These are phyloP conservation scores for Verticillium tricorpus DNA, from an alignment of 2,329 filamentous ascomycete species.

Conservation along the genomic window DNA sequence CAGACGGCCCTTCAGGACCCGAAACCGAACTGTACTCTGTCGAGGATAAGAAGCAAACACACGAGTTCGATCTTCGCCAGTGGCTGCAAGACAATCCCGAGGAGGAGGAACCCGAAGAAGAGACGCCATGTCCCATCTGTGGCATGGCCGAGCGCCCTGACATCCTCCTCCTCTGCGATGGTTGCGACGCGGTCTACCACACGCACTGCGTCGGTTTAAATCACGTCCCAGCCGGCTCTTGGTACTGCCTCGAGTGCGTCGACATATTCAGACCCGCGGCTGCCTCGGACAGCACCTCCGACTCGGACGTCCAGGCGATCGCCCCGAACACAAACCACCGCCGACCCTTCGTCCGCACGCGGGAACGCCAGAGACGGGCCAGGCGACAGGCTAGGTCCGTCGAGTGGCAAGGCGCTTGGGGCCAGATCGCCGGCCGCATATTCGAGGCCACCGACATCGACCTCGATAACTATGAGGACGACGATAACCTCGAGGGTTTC, in stretches of 20 bases:
- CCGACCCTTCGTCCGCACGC: constrained; percentile 48
- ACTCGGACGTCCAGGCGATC: constrained; percentile 5
- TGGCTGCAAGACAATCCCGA: constrained; percentile 70
- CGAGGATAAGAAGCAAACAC: constrained; percentile 81
- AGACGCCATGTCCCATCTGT: constrained; percentile 76
- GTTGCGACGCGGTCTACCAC: constrained; percentile 85
- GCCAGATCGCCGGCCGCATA: constrained; percentile 55
- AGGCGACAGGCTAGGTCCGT: constrained; percentile 63
- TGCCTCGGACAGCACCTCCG: constrained; percentile 4
- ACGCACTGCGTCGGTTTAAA: constrained; percentile 87
- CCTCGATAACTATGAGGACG: constrained; percentile 82
- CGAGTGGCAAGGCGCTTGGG: constrained; percentile 88
- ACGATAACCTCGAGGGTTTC: constrained; percentile 50
- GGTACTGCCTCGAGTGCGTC: constrained; percentile 87
- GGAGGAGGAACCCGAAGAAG: constrained; percentile 61
- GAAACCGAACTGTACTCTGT: constrained; percentile 58
- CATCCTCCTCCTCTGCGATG: constrained; percentile 82
- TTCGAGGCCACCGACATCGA: constrained; percentile 70
- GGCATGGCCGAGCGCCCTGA: constrained; percentile 77
- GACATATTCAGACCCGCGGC: constrained; percentile 34
- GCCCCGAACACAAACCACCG: constrained; percentile 3
- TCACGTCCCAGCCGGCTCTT: constrained; percentile 66
- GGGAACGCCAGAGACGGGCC: constrained; percentile 51
- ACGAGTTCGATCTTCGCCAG: constrained; percentile 77
- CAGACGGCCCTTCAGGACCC: constrained; percentile 37